These are phyloP conservation scores for Ichthyophthirius multifiliis DNA, from an alignment of 169 alveolate species.

Conservation along the genomic window DNA sequence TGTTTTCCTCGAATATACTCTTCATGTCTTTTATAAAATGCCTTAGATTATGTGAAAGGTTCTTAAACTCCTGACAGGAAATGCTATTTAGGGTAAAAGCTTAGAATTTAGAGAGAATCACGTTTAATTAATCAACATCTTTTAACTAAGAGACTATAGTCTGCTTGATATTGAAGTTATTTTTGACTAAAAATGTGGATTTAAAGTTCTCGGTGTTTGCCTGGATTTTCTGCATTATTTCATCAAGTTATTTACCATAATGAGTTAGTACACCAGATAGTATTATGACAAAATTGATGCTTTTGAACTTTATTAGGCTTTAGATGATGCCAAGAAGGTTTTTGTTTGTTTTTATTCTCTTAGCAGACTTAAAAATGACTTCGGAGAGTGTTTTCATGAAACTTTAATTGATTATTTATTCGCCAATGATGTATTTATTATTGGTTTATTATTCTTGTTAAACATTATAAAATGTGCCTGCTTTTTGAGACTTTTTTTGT, in stretches of 20 bases:
- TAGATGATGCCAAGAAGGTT: not conserved
- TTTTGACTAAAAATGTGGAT: not conserved
- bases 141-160: not conserved
- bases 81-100: not conserved
- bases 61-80: not conserved
- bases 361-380: not conserved
- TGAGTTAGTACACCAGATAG: not conserved
- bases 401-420: not conserved
- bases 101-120: not conserved
- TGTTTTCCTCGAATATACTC: not conserved
- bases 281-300: not conserved
- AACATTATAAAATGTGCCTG: too few species aligned
- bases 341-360: conserved; percentile 2
- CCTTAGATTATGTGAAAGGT: not conserved
- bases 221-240: not conserved
- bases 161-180: not conserved
- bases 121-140: not conserved
- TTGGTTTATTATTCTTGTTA: too few species aligned
- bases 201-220: not conserved
- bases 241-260: not conserved
- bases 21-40: conserved; percentile 2
- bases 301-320: not conserved
- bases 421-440: not conserved
- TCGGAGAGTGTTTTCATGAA: not conserved
- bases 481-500: too few species aligned